Evolutionary conservation across 148 eudicot genomes (phyloP), one percentile per base, ranked within the genome.

Genomic region (Fallopia convolvulus): DNA sequence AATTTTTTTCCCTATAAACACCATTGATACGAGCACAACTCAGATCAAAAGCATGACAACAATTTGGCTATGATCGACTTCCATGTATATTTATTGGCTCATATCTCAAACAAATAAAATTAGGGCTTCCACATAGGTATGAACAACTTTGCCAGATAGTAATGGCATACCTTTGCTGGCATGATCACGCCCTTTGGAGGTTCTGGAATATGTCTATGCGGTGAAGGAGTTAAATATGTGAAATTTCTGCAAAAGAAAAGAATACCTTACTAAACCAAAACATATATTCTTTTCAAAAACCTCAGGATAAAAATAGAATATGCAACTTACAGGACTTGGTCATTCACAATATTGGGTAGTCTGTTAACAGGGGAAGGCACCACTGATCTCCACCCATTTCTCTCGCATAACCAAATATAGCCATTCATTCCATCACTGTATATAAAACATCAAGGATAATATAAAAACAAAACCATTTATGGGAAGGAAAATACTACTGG

Each of bases 351-450:
- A 80, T 88, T 88, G 50, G 81, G 87, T 79, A 93, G 83, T 65
- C 98, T 94, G 77, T 49, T 72, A 30, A 96, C 83, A 70, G 90
- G 88, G 49, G 97, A 87, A 68, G 89, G 85, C 79, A 91, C 77
- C 78, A 86, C 83, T 55, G 75, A 78, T 79, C 76, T 85, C 90
- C 85, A 88, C 47, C 83, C 93, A 84, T 93, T 96, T 81, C 99
- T 87, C 87, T 82, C 87, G 58, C 82, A 86, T 65, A 96, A 77
- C 93, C 94, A 96, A 44, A 96, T 75, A 73, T 80, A 93, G 75
- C 99, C 99, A 80, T 93, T 96, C 99, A 96, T 90, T 79, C 93
- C 94, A 74, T 83, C 93, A 70, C 99, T 96, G 84, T 74, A 87
- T 75, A 74, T 9, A 36, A 32, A 42, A 17, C 72, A 39, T 33